Base-by-base conservation (phyloP, 2,329 filamentous ascomycete genomes). In the Alternaria solani region DNA sequence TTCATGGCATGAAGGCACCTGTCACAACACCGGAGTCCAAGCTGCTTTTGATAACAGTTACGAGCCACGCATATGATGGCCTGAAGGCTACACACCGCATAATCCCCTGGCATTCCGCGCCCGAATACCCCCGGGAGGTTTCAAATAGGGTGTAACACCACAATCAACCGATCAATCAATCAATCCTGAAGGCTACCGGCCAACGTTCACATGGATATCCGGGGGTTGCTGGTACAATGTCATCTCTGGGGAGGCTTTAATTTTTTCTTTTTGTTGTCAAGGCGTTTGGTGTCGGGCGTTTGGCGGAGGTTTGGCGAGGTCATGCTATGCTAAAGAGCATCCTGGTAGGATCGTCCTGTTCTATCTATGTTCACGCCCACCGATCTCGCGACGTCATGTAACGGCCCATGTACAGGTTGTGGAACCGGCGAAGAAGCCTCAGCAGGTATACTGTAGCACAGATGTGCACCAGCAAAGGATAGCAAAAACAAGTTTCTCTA, bases 241-340 rank as follows among this genome's bases (percentile, higher is more conserved):
- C 42, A 30, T 34, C 26, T 16, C 7, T 12, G 18, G 20, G 16
- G 34, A n/a, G 34, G 26, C 25, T 42, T 42, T 38, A 7, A 32
- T 30, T n/a, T 34, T 41, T 32, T 38, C 38, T 48, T 36, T 34
- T 52, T 43, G 23, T 18, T 23, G 8, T 16, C 48, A 48, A 47
- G 39, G 49, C 49, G 53, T 61, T 57, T 20, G 34, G 32, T 51
- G 39, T 34, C 20, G 32, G 48, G 38, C 36, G 28, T 34, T 34
- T 28, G 42, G n/a, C 26, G 61, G 53, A 47, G 57, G 54, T 55
- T 63, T 49, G 49, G 48, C 42, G 44, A 26, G 43, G 43, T 51
- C 20, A 34, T 44, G 26, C 23, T 52, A 34, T 44, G 26, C 23
- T 52, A 32, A 25, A 48, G 43, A 49, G 44, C 48, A 32, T 54